Base-by-base conservation (phyloP, 1,284 basidiomycete genomes). In the Singerocomus rubriflavus region DNA sequence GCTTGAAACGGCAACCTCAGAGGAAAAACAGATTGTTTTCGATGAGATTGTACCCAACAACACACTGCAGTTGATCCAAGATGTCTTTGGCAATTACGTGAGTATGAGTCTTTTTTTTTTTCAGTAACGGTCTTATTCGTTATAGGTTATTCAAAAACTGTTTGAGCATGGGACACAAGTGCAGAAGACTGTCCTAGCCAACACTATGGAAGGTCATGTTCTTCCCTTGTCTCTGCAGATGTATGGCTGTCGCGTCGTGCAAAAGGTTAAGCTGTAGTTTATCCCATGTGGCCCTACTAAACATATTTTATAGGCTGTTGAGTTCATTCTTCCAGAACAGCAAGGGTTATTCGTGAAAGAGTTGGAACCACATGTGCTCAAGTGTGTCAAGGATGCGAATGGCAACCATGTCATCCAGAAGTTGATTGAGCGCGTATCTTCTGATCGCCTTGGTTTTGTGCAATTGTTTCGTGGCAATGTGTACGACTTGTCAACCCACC, bases 41-140 rank as follows among this genome's bases (percentile, higher is more conserved):
- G 85, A 91, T 48, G 97, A 99, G 72, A 89, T 98, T 57, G 78
- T 92, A 38, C 91, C 93, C 11, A 68, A 77, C 39, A 84, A 86
- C 62, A 79, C 87, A 3, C 71, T 92, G 43, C 81, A 85, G 55
- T 78, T 99, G 49, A 91, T 96, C 65, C 88, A 88, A 57, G 94
- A 98, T 64, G 93, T 98, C 37, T 99, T 98, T 67, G 96, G 96
- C 52, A 99, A 99, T 75, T 99, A 98, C 73, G 85, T 91, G 62
- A 58, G 82, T 71, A 16, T 29, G 51, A 25, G 4, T 3, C 25
- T 17, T 14, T 38, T 2, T 38, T 2, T 6, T 40, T 37, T 26
- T 33, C 21, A 31, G n/a, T 33, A 16, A 7, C 17, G 8, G 10
- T 46, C 52, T 65, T 27, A 71, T 30, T 11, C 11, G 30, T 31